Evolutionary conservation across 2,329 filamentous ascomycete genomes (phyloP).

Genomic region (Madurella mycetomatis): DNA sequence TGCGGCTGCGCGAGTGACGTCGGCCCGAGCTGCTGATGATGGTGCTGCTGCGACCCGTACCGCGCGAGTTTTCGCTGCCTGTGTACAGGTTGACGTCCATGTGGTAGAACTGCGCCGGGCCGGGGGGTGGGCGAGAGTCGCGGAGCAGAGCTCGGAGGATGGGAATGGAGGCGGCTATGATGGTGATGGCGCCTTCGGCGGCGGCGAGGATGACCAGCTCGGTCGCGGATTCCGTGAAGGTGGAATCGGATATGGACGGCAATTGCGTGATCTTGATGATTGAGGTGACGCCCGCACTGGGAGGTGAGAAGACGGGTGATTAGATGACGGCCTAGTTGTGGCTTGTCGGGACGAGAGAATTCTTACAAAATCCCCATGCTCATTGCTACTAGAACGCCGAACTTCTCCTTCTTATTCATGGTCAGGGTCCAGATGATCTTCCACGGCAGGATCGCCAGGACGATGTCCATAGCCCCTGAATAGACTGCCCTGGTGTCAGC

Average conservation of each 20-base stretch:
- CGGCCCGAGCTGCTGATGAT: slow-evolving; percentile 15
- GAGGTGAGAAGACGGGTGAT: neutral
- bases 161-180: slow-evolving; percentile 25
- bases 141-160: slow-evolving; percentile 23
- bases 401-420: slow-evolving; percentile 38
- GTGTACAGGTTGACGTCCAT: slow-evolving; percentile 13
- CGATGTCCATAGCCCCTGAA: slow-evolving; percentile 31
- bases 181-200: slow-evolving; percentile 24
- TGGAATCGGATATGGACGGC: slow-evolving; percentile 21
- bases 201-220: slow-evolving; percentile 21
- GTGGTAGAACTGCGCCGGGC: slow-evolving; percentile 23
- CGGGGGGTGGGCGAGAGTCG: slow-evolving; percentile 20
- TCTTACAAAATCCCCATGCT: slow-evolving; percentile 38
- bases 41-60: slow-evolving; percentile 20
- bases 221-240: slow-evolving; percentile 21
- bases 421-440: slow-evolving; percentile 37
- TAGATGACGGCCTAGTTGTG: neutral
- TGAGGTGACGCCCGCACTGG: slow-evolving; percentile 25
- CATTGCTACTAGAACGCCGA: slow-evolving; percentile 40
- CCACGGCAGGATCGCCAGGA: slow-evolving; percentile 39
- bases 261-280: slow-evolving; percentile 26
- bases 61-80: slow-evolving; percentile 14
- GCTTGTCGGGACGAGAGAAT: neutral
- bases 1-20: neutral
- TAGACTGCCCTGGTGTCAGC: slow-evolving; percentile 17